Conservation (phyloP, 108 stramenopile species). For the Nitzschia inconspicua region DNA sequence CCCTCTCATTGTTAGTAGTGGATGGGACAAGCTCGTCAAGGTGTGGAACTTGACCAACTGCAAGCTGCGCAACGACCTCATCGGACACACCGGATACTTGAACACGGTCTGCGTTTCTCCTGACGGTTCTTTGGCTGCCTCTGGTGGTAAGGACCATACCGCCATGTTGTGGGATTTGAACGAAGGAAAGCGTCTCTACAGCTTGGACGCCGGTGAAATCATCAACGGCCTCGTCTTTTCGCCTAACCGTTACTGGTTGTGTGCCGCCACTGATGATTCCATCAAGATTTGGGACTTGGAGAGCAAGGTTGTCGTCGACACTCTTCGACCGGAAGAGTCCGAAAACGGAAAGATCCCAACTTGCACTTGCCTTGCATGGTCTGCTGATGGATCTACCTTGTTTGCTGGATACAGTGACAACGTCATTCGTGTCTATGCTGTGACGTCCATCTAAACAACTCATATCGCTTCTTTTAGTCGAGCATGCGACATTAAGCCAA, state of each 20-base stretch:
- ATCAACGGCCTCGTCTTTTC: constrained; percentile 99
- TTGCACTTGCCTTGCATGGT: constrained; percentile 98
- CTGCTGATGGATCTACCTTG: constrained; percentile 93
- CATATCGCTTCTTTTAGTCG: no score
- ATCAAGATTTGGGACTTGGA: constrained; percentile 99
- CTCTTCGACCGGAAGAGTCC: constrained; percentile 79
- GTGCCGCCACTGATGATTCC: constrained; percentile 96
- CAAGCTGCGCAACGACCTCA: constrained; percentile 97
- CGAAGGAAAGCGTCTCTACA: constrained; percentile 99
- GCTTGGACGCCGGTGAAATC: constrained; percentile 97
- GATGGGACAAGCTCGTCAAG: constrained; percentile 99
- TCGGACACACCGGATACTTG: constrained; percentile 99
- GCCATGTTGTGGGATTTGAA: constrained; percentile 99
- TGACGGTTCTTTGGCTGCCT: constrained; percentile 98
- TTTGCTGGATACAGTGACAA: constrained; percentile 98
- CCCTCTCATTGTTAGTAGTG: constrained; percentile 96
- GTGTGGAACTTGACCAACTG: constrained; percentile 98
- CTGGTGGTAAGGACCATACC: constrained; percentile 99
- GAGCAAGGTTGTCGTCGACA: constrained; percentile 96
- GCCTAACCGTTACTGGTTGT: constrained; percentile 99
- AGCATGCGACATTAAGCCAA: no score
- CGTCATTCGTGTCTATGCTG: constrained; percentile 92
- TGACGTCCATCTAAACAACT: constrained; percentile 48
- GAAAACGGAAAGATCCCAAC: constrained; percentile 75
- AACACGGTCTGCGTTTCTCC: constrained; percentile 99